Evolutionary conservation across 1,284 basidiomycete genomes (phyloP).

Genomic region (Sanghuangporus baumii): DNA sequence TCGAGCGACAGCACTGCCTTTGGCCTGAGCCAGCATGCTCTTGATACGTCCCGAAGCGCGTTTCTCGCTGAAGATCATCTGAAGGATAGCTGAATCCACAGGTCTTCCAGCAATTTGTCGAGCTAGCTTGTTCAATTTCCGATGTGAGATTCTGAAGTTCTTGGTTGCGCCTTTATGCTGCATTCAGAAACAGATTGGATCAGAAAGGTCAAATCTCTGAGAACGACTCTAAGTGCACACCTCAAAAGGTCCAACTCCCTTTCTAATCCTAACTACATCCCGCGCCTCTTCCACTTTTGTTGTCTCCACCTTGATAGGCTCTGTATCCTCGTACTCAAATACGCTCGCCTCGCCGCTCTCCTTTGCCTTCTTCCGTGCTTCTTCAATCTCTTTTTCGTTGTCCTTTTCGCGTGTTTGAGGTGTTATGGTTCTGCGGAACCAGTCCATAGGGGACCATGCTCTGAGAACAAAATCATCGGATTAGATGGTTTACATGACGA

Average conservation of each 20-base stretch:
- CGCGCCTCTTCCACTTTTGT: slow-evolving; percentile 24
- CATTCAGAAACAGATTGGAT: not conserved
- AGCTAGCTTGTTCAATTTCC: slow-evolving; percentile 87
- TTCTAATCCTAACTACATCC: slow-evolving; percentile 19
- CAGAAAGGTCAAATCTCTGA: not conserved
- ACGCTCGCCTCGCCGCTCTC: slow-evolving; percentile 49
- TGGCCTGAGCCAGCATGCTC: slow-evolving; percentile 84
- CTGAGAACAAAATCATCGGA: slow-evolving; percentile 18
- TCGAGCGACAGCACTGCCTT: slow-evolving; percentile 84
- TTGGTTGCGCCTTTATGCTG: slow-evolving; percentile 90
- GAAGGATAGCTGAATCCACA: slow-evolving; percentile 90
- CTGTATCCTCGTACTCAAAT: slow-evolving; percentile 37
- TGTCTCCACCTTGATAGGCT: not conserved
- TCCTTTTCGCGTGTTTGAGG: slow-evolving; percentile 43
- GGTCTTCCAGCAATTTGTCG: slow-evolving; percentile 86
- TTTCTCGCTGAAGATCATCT: slow-evolving; percentile 95
- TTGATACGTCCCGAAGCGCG: slow-evolving; percentile 81
- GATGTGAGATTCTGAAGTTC: slow-evolving; percentile 88
- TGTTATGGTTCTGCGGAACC: slow-evolving; percentile 56
- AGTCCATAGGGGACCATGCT: slow-evolving; percentile 50
- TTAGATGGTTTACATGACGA: not conserved
- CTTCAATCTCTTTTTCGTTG: slow-evolving; percentile 42
- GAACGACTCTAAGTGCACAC: slow-evolving; percentile 8
- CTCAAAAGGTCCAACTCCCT: not conserved
- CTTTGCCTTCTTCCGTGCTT: slow-evolving; percentile 46